Percentiles rank a stretch among this genome's conserved stretches.
phyloP scores from a whole-genome alignment of 2,329 filamentous ascomycete species.

The Phialocephala subalpina region DNA sequence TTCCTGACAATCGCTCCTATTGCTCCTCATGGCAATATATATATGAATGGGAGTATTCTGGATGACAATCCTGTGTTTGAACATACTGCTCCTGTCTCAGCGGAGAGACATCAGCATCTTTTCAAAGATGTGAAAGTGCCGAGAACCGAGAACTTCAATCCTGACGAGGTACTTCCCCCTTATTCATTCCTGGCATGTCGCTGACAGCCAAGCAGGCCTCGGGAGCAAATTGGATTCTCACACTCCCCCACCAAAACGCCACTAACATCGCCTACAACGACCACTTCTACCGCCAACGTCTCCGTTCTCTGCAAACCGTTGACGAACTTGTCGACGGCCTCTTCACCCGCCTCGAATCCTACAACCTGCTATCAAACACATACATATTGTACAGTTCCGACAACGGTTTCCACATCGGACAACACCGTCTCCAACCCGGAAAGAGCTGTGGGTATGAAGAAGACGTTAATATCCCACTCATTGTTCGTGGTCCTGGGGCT shows the following conservation, averaged over 20 bases:
- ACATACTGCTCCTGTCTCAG: slow-evolving; percentile 57
- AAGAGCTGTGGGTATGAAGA: slow-evolving; percentile 58
- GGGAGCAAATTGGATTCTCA: slow-evolving; percentile 54
- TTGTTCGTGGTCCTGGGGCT: slow-evolving; percentile 65
- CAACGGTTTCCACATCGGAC: slow-evolving; percentile 59
- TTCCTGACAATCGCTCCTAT: slow-evolving; percentile 72
- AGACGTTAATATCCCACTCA: slow-evolving; percentile 59
- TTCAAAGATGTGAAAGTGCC: slow-evolving; percentile 67
- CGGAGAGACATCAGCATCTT: slow-evolving; percentile 65
- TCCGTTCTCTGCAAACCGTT: slow-evolving; percentile 59
- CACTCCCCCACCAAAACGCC: slow-evolving; percentile 50
- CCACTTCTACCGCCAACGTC: slow-evolving; percentile 56
- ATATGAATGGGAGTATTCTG: slow-evolving; percentile 19
- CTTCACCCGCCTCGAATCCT: slow-evolving; percentile 49
- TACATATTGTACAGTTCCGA: slow-evolving; percentile 67
- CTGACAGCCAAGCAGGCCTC: slow-evolving; percentile 25
- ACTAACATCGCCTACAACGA: slow-evolving; percentile 55
- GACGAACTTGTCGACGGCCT: slow-evolving; percentile 61
- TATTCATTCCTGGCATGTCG: background rate
- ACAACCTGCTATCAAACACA: slow-evolving; percentile 49
- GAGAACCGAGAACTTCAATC: slow-evolving; percentile 70
- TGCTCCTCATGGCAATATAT: slow-evolving; percentile 68
- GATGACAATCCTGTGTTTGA: background rate
- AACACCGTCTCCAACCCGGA: slow-evolving; percentile 57
- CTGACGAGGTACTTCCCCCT: slow-evolving; percentile 52